phyloP scores from a whole-genome alignment of 768 basidiomycete genomes.

The Candolleomyces aberdarensis region DNA sequence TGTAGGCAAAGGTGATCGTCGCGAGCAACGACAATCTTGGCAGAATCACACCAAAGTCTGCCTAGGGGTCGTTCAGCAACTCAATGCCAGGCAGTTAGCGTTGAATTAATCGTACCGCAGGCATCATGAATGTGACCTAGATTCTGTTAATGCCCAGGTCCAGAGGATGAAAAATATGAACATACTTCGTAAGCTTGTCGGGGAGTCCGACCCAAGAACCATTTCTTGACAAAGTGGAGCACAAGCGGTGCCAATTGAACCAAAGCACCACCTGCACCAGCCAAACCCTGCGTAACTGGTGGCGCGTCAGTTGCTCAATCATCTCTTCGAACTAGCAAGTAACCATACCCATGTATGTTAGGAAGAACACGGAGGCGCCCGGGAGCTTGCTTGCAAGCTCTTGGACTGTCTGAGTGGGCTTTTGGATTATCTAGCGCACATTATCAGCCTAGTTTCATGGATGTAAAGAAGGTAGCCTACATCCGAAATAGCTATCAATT shows the following conservation, averaged over 20 bases:
- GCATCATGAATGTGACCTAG: conserved; percentile 52
- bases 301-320: too few species aligned
- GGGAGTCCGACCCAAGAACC: conserved; percentile 66
- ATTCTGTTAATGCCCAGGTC: conserved; percentile 3
- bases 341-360: conserved; percentile 51
- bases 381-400: conserved; percentile 50
- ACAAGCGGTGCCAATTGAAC: conserved; percentile 52
- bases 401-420: conserved; percentile 42
- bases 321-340: too few species aligned
- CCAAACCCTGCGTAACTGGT: conserved; percentile 48
- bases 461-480: conserved; percentile 10
- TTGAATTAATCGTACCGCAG: conserved; percentile 23
- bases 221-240: conserved; percentile 59
- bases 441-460: neutral
- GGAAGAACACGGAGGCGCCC: conserved; percentile 57
- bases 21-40: conserved; percentile 52
- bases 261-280: conserved; percentile 50
- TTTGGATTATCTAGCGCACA: conserved; percentile 33
- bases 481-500: conserved; percentile 12
- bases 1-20: conserved; percentile 54
- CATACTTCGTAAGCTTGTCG: conserved; percentile 47
- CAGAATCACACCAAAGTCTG: conserved; percentile 47
- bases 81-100: neutral
- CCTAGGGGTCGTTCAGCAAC: conserved; percentile 23
- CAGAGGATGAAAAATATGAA: conserved; percentile 9